phyloP scores from a whole-genome alignment of 2,329 filamentous ascomycete genomes.

The Fusarium haematococcum region DNA sequence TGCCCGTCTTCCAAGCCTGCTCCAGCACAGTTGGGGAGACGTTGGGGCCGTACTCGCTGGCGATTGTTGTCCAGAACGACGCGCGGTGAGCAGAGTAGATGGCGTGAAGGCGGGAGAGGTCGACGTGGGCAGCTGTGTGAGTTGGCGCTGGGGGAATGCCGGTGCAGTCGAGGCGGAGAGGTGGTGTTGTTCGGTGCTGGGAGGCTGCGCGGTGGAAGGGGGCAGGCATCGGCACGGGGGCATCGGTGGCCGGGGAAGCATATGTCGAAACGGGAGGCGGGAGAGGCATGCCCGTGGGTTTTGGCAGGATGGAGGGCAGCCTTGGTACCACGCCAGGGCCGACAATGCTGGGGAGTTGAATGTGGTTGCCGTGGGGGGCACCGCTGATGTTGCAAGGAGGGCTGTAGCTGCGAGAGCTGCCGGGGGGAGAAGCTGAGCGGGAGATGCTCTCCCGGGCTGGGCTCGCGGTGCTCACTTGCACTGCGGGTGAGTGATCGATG shows the following conservation, averaged over 20 bases:
- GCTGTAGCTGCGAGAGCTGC: conserved; percentile 58
- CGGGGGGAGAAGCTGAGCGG: conserved; percentile 62
- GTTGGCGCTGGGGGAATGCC: conserved; percentile 50
- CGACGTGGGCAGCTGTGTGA: conserved; percentile 61
- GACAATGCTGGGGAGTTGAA: conserved; percentile 65
- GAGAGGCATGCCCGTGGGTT: conserved; percentile 67
- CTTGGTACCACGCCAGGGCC: conserved; percentile 57
- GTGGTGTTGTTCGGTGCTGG: conserved; percentile 55
- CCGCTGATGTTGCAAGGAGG: conserved; percentile 54
- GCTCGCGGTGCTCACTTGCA: conserved; percentile 59
- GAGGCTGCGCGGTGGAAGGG: conserved; percentile 49
- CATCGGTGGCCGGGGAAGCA: conserved; percentile 56
- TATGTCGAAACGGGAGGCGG: conserved; percentile 54
- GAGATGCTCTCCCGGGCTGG: conserved; percentile 62
- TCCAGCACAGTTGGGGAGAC: conserved; percentile 73
- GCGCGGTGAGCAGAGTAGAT: conserved; percentile 78
- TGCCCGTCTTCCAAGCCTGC: conserved; percentile 73
- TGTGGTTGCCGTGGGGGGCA: conserved; percentile 55
- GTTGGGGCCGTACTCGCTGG: conserved; percentile 76
- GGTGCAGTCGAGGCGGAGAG: conserved; percentile 71
- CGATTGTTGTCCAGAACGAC: conserved; percentile 79
- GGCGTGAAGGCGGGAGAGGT: conserved; percentile 74
- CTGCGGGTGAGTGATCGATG: conserved; percentile 61
- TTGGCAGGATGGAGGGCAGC: conserved; percentile 73
- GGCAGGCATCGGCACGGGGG: conserved; percentile 60